Evolutionary conservation across 148 eudicot species (phyloP), one percentile per base, ranked within the genome.

Genomic region (Vaccinium corymbosum): DNA sequence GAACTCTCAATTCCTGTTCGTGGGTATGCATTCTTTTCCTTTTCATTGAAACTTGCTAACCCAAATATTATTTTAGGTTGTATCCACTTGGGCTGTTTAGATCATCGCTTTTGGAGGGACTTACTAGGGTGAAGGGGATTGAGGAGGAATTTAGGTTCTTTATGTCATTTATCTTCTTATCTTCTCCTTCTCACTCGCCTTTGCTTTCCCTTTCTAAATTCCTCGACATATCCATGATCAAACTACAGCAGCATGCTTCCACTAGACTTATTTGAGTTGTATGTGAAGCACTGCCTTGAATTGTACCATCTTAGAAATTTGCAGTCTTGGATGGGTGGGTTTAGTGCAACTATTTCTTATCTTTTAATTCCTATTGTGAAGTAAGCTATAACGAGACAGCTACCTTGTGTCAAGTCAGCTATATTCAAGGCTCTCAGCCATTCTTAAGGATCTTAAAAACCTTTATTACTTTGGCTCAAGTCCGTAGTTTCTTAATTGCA

Each of bases 1-100:
- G 83, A 88, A 42, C 91, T 82, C 61, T 89, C 95, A 19, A 84
- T 97, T 83, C 98, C 98, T 72, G 92, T 97, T 76, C 99, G 99
- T 66, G 99, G 99, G 99, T 97, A 86, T 83, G 94, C 80, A 15
- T 77, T 72, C 11, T 61, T 76, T 61, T 50, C 27, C 79, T 50
- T 55, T 32, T 27, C 7, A 20, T 32, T 38, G 68, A 29, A 82
- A 35, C 48, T 81, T 0, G 5, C 8, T 35, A 35, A 35, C 51
- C 29, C 29, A 9, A 76, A n/a, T n/a, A 49, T n/a, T 49, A 10
- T 27, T 68, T 61, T 61, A 61, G 19, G n/a, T 42, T 29, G 8
- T 38, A 73, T 38, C 11, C 3, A 29, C 51, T 19, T 5, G n/a
- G 27, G 68, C 27, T 20, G 20, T 61, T n/a, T 19, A n/a, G 68